These are phyloP conservation scores for Pyrenochaeta sp. DNA, from an alignment of 2,329 filamentous ascomycete genomes.

Conservation along the genomic window DNA sequence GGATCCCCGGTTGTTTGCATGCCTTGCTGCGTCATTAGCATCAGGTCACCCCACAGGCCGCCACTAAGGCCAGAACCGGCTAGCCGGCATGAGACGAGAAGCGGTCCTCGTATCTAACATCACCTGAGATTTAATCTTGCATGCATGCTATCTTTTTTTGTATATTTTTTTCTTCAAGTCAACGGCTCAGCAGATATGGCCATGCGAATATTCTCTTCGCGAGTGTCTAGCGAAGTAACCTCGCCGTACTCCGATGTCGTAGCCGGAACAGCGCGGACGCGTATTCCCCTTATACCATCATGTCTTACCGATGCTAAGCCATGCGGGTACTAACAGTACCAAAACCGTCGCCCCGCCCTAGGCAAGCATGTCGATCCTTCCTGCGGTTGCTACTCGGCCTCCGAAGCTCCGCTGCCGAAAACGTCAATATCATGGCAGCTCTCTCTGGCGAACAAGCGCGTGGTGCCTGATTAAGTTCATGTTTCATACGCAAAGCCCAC, in stretches of 20 bases:
- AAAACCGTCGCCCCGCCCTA: conserved; percentile 5
- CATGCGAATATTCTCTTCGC: background rate
- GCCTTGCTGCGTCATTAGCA: conserved; percentile 15
- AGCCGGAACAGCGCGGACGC: background rate
- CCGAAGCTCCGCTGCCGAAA: background rate
- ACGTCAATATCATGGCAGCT: background rate
- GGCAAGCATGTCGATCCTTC: background rate
- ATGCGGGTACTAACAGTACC: conserved; percentile 13
- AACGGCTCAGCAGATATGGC: background rate
- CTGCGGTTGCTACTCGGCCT: background rate
- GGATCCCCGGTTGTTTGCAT: conserved; percentile 13
- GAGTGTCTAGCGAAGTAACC: background rate
- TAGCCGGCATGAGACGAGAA: background rate
- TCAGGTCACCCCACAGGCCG: conserved; percentile 8
- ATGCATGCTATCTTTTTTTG: background rate
- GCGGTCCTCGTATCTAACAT: background rate
- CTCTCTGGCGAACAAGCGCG: background rate
- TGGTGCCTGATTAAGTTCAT: background rate
- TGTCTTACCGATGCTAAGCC: background rate
- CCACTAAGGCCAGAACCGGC: background rate
- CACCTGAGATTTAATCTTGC: background rate
- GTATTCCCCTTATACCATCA: background rate
- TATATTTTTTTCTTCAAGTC: background rate
- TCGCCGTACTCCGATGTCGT: background rate
- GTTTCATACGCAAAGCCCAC: background rate